Percentiles rank a stretch among this genome's conserved stretches.
These are phyloP conservation scores for Scenedesmus sp. DNA, from an alignment of 163 green algal genomes.

Conservation along the genomic window DNA sequence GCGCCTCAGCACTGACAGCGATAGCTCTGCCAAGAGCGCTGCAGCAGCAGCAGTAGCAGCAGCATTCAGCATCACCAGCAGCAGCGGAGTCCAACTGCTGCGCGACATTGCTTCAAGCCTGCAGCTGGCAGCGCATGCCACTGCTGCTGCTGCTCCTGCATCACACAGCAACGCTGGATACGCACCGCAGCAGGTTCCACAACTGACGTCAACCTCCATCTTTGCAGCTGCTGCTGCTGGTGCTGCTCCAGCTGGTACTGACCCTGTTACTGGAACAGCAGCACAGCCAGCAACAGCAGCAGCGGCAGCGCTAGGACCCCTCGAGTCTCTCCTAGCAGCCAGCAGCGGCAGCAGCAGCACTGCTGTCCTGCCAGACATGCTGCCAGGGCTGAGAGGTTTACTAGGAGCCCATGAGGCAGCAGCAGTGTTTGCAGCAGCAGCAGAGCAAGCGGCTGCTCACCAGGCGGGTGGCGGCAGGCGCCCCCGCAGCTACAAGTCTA, in stretches of 20 bases:
- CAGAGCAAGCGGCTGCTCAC: background rate
- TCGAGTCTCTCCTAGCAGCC: background rate
- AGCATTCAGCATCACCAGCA: background rate
- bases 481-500: background rate
- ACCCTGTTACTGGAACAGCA: background rate
- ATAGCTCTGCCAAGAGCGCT: background rate
- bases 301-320: background rate
- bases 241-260: background rate
- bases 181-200: background rate
- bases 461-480: background rate
- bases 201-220: background rate
- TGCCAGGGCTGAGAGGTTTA: background rate
- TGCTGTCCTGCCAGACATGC: slow-evolving; percentile 6
- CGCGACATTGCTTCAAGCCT: slow-evolving; percentile 2
- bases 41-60: background rate
- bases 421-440: slow-evolving; percentile 7
- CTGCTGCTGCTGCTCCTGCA: background rate
- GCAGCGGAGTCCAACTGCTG: background rate
- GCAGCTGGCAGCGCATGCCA: slow-evolving; percentile 5
- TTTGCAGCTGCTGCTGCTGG: background rate
- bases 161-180: background rate
- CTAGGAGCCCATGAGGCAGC: background rate
- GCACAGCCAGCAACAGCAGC: background rate
- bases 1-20: background rate
- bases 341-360: background rate